A percentile compares a stretch with the other conserved stretches of the same genome.
Conservation (phyloP, 1,284 basidiomycete species). For the Mixia osmundae region DNA sequence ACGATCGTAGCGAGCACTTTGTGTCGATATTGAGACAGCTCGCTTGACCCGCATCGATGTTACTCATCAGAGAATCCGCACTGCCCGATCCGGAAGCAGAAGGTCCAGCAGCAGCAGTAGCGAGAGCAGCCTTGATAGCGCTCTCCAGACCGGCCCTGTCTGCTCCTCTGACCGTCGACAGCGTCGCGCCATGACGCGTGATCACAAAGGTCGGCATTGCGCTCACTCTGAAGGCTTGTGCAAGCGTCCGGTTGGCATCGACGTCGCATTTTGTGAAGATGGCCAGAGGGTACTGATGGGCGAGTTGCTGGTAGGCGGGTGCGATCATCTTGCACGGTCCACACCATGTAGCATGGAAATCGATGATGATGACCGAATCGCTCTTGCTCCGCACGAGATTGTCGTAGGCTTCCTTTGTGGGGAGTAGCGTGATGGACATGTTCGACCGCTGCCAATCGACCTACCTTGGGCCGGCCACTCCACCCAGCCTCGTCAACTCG, state of each 20-base stretch:
- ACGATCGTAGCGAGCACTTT: slow-evolving; percentile 7
- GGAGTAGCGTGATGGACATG: no score
- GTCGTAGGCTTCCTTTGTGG: no score
- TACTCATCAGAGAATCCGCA: slow-evolving; percentile 4
- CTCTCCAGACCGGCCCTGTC: slow-evolving; percentile 9
- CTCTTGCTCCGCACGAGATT: no score
- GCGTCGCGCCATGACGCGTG: slow-evolving; percentile 3
- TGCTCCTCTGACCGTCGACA: slow-evolving; percentile 11
- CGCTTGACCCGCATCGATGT: slow-evolving; percentile 10
- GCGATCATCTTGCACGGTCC: slow-evolving; percentile 16
- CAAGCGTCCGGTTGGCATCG: not conserved
- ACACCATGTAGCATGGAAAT: slow-evolving; percentile 21
- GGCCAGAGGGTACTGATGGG: slow-evolving; percentile 3
- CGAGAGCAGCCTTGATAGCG: slow-evolving; percentile 3
- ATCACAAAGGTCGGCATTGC: slow-evolving; percentile 14
- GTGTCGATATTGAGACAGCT: slow-evolving; percentile 13
- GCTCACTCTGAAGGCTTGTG: not conserved
- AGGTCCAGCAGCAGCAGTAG: not conserved
- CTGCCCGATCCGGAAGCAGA: not conserved
- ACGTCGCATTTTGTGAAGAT: not conserved
- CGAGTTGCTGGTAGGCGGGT: slow-evolving; percentile 12
- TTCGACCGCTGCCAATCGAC: no score
- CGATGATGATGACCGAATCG: slow-evolving; percentile 15
- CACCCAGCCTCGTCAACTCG: no score
- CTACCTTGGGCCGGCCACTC: no score